Evolutionary conservation across 805 yeast genomes (phyloP), one percentile per base, ranked within the genome.

Genomic region (Tetrapisispora fleetii): DNA sequence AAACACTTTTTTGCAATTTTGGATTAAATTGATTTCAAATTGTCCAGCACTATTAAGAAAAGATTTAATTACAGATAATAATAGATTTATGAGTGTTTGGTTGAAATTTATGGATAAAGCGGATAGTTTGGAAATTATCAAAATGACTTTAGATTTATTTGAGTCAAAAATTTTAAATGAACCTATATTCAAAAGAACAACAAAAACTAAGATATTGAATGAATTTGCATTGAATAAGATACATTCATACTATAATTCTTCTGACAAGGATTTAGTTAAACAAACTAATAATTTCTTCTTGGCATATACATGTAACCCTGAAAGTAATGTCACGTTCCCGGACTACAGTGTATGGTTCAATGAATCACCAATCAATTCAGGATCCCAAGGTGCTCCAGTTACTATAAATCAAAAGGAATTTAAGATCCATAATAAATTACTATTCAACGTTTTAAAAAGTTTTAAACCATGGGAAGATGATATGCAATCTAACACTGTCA

Each of bases 391-490:
- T 43, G 78, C 68, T 1, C 53, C 70, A 0, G 59, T 81, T 1
- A 59, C 63, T 0, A 67, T 79, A 14, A 79, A 80, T 54, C 74
- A 73, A 43, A 75, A 68, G 49, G 65, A 68, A 4, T 84, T 81
- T 65, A 78, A 69, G 52, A 69, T 84, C 32, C 76, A 83, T 58
- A 89, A 91, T 63, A 82, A 81, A 59, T 68, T 83, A 28, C 65
- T 87, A 4, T 81, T 79, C 56, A 75, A 81, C 2, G 64, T 86
- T 5, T 60, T 89, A 21, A 79, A 79, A 8, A 68, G 73, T 30
- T 70, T 90, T 57, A 86, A 84, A 56, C 95, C 96, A 0, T 81
- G 95, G 86, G 89, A 85, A 52, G 83, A 85, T 52, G 75, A 74
- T 18, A 50, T 67, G 27, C 95, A 88, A 56, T 67, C 81, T 48